These are phyloP conservation scores for Penicillium diatomitis DNA, from an alignment of 495 filamentous ascomycete species.

Conservation along the genomic window DNA sequence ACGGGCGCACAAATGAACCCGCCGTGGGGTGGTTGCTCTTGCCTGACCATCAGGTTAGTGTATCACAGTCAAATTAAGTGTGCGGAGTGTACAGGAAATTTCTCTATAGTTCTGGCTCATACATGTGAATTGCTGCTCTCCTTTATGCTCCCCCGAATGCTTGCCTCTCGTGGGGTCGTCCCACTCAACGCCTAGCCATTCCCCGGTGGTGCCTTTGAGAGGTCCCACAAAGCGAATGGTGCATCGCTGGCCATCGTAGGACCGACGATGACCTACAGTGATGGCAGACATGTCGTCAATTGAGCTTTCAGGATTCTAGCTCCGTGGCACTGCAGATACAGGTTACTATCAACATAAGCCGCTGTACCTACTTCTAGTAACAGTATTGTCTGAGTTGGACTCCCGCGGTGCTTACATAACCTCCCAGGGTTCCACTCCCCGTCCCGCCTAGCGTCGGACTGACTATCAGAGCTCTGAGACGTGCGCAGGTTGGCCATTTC, in stretches of 20 bases:
- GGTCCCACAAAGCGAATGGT: conserved; percentile 78
- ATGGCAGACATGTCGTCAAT: conserved; percentile 4
- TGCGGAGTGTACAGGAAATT: neutral
- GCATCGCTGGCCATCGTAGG: conserved; percentile 62
- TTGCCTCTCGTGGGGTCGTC: conserved; percentile 79
- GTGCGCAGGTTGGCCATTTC: conserved; percentile 12
- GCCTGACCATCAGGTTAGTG: conserved; percentile 37
- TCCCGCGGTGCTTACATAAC: conserved; percentile 23
- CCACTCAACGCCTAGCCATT: conserved; percentile 97
- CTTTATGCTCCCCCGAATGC: conserved; percentile 76
- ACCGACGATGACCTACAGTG: conserved; percentile 52
- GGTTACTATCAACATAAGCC: too few relatives aligned
- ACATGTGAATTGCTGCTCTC: conserved; percentile 80
- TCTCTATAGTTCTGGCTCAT: conserved; percentile 2
- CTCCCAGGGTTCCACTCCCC: neutral
- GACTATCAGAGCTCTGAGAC: neutral
- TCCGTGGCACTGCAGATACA: too few relatives aligned
- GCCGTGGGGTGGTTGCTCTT: conserved; percentile 54
- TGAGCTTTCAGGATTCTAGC: too few relatives aligned
- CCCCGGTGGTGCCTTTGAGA: conserved; percentile 64
- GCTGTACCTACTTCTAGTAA: conserved; percentile 1
- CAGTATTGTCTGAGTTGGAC: neutral
- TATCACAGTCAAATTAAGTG: neutral
- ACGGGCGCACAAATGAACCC: conserved; percentile 80
- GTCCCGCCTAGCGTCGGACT: too few relatives aligned